A percentile compares a stretch with the other conserved stretches of the same genome.
Evolutionary conservation across 2,329 filamentous ascomycete species (phyloP).

Genomic region (Aspergillus candidus): DNA sequence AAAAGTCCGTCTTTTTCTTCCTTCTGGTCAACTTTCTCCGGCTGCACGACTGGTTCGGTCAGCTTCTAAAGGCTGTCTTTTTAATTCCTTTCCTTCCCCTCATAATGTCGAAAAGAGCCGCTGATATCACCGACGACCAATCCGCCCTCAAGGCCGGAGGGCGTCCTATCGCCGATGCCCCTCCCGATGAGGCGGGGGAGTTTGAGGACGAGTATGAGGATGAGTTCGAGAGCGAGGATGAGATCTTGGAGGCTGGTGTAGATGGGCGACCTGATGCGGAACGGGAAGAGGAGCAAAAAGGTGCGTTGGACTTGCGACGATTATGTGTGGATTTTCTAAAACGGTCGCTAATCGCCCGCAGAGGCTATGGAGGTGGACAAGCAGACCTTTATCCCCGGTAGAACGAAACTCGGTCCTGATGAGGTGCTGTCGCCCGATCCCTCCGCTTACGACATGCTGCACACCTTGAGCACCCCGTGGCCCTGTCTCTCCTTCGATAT

Average conservation of each 20-base stretch:
- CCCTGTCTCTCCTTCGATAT: slow-evolving; percentile 96
- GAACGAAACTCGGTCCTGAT: slow-evolving; percentile 82
- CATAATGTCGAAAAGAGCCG: slow-evolving; percentile 56
- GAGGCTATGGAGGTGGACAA: slow-evolving; percentile 90
- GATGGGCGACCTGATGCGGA: slow-evolving; percentile 89
- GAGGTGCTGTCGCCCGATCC: slow-evolving; percentile 87
- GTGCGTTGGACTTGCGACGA: slow-evolving; percentile 37
- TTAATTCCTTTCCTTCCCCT: slow-evolving; percentile 2
- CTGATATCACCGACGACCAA: slow-evolving; percentile 47
- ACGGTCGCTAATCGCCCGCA: slow-evolving; percentile 22
- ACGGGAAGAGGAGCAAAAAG: slow-evolving; percentile 77
- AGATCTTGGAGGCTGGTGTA: slow-evolving; percentile 89
- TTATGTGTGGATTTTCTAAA: neutral
- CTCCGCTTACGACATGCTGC: slow-evolving; percentile 96
- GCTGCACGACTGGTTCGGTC: slow-evolving; percentile 19
- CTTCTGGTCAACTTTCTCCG: slow-evolving; percentile 11
- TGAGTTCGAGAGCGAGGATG: slow-evolving; percentile 89
- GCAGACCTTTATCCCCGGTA: slow-evolving; percentile 90
- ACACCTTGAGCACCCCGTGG: slow-evolving; percentile 90
- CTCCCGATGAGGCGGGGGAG: slow-evolving; percentile 53
- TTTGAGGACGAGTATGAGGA: slow-evolving; percentile 83
- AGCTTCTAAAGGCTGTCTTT: slow-evolving; percentile 2
- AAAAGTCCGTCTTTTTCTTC: slow-evolving; percentile 9
- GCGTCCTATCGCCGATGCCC: slow-evolving; percentile 47
- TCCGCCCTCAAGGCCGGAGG: slow-evolving; percentile 56